Evolutionary conservation across 495 filamentous ascomycete genomes (phyloP).

Genomic region (Neurospora sp.): DNA sequence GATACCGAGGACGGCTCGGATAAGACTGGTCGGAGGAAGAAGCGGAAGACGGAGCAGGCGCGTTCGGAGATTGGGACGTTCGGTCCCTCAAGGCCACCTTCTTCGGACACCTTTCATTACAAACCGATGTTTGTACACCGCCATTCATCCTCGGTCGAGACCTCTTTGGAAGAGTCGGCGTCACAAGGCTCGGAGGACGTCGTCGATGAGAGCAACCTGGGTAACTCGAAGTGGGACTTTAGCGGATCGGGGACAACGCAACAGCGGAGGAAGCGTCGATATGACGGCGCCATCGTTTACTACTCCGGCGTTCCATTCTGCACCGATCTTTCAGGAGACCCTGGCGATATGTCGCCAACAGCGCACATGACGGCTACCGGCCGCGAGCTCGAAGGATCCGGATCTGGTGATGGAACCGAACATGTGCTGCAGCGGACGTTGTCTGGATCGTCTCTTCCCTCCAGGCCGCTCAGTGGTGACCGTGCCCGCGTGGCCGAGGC

Average conservation of each 20-base stretch:
- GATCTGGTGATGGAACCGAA: not conserved
- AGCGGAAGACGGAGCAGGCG: constrained; percentile 23
- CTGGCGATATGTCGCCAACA: constrained; percentile 26
- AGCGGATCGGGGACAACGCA: constrained; percentile 33
- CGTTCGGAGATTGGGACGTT: constrained; percentile 18
- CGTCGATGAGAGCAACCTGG: constrained; percentile 30
- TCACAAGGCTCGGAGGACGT: constrained; percentile 14
- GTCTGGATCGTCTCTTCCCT: constrained; percentile 35
- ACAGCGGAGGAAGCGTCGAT: constrained; percentile 32
- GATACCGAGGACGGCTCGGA: constrained; percentile 29
- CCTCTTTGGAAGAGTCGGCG: constrained; percentile 31
- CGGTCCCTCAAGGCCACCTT: constrained; percentile 24
- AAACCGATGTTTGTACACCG: constrained; percentile 49
- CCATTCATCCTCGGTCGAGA: constrained; percentile 32
- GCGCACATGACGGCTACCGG: constrained; percentile 31
- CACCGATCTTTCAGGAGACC: constrained; percentile 64
- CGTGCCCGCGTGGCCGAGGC: constrained; percentile 6
- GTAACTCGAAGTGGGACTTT: constrained; percentile 26
- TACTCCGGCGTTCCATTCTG: constrained; percentile 67
- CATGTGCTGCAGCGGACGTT: constrained; percentile 12
- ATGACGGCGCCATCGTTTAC: constrained; percentile 68
- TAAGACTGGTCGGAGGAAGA: constrained; percentile 24
- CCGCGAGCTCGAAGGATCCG: constrained; percentile 9
- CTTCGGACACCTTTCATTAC: constrained; percentile 46
- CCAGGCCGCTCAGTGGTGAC: constrained; percentile 31